Conservation (phyloP, 1,139 yeast genomes). For the Nakaseomyces sp. region DNA sequence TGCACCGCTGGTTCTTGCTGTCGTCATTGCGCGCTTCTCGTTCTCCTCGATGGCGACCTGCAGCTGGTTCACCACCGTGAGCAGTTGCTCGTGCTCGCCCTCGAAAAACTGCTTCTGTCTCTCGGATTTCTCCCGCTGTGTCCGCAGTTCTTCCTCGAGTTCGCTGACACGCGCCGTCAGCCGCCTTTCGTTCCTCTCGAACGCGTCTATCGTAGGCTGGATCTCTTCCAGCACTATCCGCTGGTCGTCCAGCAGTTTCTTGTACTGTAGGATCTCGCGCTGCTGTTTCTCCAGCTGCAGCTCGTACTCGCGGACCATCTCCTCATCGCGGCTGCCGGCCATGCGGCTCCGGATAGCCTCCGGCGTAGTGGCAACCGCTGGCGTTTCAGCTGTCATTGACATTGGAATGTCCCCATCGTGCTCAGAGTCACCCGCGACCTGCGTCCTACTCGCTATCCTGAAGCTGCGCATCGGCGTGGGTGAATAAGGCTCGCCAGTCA, state of each 20-base stretch:
- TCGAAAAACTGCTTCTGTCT: slow-evolving; percentile 25
- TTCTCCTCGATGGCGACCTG: slow-evolving; percentile 28
- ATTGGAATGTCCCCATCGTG: too few relatives aligned
- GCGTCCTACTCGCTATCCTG: slow-evolving; percentile 8
- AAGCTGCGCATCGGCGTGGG: slow-evolving; percentile 21
- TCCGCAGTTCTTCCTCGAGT: background rate
- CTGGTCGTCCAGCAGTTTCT: slow-evolving; percentile 28
- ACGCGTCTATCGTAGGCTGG: slow-evolving; percentile 29
- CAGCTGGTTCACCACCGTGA: slow-evolving; percentile 27
- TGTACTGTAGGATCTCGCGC: slow-evolving; percentile 22
- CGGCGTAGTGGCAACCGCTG: too few relatives aligned
- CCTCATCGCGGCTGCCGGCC: background rate
- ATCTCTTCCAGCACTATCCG: slow-evolving; percentile 28
- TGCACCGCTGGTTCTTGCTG: slow-evolving; percentile 3
- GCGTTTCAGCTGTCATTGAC: too few relatives aligned
- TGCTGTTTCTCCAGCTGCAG: slow-evolving; percentile 11
- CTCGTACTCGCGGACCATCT: slow-evolving; percentile 3
- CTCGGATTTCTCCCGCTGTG: background rate
- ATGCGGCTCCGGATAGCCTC: too few relatives aligned
- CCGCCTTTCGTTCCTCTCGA: slow-evolving; percentile 14
- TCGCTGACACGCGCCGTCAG: background rate
- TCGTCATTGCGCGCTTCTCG: slow-evolving; percentile 14
- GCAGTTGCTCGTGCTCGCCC: slow-evolving; percentile 28
- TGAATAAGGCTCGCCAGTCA: slow-evolving; percentile 18
- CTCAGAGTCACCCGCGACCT: background rate